Evolutionary conservation across 2,329 filamentous ascomycete genomes (phyloP), one percentile per base, ranked within the genome.

Genomic region (Chaetomium sp.): DNA sequence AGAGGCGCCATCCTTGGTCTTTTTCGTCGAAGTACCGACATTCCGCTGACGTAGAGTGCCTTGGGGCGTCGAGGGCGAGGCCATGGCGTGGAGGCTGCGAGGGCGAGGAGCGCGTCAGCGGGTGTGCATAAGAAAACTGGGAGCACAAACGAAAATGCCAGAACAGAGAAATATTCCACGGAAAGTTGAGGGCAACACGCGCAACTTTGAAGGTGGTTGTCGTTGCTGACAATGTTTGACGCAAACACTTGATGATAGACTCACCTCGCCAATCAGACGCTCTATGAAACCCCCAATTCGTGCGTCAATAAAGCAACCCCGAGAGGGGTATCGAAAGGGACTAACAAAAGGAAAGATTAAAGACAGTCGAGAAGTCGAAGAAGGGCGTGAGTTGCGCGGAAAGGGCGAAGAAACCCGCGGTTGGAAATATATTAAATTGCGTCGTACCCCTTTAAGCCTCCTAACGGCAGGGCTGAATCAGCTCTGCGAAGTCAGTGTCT

Each of bases 31-130:
- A 58, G 75, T 19, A 44, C 37, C 69, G 58, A 76, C 74, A 65
- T 79, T 82, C 64, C 81, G 76, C 69, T 84, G 81, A 70, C 81
- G 81, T 74, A 84, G 70, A 69, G 74, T 76, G 70, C 77, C 79
- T 72, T 81, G 79, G 64, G 79, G 76, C 69, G 76, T 74, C 61
- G 76, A 67, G 8, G 57, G 19, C 66, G 72, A 72, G 64, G 72
- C 74, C 77, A 79, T 79, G 69, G 59, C 70, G 68, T 64, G 52
- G 37, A 52, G 47, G 38, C 52, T 50, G 47, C 12, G 19, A 40
- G 43, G 37, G 12, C 14, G 37, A 4, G 4, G 6, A 43, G 8
- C 19, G 10, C 10, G 38, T 53, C 38, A 53, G 44, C 35, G 27
- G 11, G 12, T 9, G 38, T 32, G 37, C 43, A 2, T 19, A n/a